These are phyloP conservation scores for Microstegium vimineum DNA, from an alignment of 176 grass and related monocot species.

Conservation along the genomic window DNA sequence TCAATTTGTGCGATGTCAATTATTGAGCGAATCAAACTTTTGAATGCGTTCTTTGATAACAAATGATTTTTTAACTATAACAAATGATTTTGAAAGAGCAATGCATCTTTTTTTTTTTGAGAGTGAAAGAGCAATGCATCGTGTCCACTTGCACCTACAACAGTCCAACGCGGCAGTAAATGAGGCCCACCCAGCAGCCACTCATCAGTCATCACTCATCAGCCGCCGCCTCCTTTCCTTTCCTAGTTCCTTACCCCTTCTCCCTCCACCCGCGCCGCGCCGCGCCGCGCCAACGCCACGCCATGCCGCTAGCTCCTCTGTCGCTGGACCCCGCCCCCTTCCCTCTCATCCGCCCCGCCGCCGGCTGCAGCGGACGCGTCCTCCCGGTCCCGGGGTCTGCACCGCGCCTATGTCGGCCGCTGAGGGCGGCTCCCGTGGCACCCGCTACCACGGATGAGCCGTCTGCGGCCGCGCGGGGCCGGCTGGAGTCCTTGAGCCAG, in stretches of 20 bases:
- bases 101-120: too few species aligned
- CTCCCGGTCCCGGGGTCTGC: neutral
- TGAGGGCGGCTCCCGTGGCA: slow-evolving; percentile 5
- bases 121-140: neutral
- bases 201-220: too few species aligned
- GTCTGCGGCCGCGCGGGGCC: slow-evolving; percentile 25
- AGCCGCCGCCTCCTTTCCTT: neutral
- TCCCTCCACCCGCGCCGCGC: slow-evolving; percentile 9
- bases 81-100: neutral
- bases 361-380: neutral
- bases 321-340: slow-evolving; percentile 26
- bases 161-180: neutral
- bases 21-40: neutral
- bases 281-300: neutral
- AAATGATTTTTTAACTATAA: too few species aligned
- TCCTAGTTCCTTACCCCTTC: neutral
- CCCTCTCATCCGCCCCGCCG: slow-evolving; percentile 19
- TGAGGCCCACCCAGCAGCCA: neutral
- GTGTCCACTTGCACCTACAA: neutral
- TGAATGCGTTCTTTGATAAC: neutral
- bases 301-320: slow-evolving; percentile 16
- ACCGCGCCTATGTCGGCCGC: neutral
- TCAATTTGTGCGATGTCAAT: neutral
- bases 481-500: slow-evolving; percentile 85
- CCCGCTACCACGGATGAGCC: slow-evolving; percentile 32